Evolutionary conservation across 768 basidiomycete species (phyloP), one percentile per base, ranked within the genome.

Genomic region (Crassisporium funariophilum): DNA sequence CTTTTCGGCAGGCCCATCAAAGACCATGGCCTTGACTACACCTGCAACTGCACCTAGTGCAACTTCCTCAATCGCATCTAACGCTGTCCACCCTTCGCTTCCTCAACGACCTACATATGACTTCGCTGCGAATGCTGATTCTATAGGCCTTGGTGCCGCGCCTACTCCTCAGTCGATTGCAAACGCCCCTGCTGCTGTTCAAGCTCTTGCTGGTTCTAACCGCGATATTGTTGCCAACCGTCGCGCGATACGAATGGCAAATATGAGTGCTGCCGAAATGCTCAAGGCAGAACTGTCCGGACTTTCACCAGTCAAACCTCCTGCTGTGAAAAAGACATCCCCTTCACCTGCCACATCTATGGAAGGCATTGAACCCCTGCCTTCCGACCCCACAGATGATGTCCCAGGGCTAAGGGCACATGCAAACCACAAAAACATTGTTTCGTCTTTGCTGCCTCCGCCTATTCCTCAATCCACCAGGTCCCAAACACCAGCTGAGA

Each of bases 251-350:
- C 83, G 95, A 50, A 85, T 95, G 81, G 95, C 95, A 21, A 98
- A 98, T 63, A 82, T 98, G 83, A 91, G 84, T 72, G 95, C 95
- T 35, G 95, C 95, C 45, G 91, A 98, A 64, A 81, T 86, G 65
- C 76, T 98, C 58, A 95, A 91, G 70, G 93, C 91, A 41, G 91
- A 98, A 67, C 67, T 98, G 53, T 79, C 84, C 54, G 81, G 83
- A 16, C 63, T 75, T 50, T 63, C 74, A 47, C 74, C 73, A 50
- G 75, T 77, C 37, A 77, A 77, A 53, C 67, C 66, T 40, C 61
- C 63, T 47, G 56, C 67, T n/a, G n/a, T n/a, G n/a, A n/a, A n/a
- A n/a, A 66, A 72, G 25, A 65, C 71, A 35, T 68, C 72, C 43
- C 60, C 70, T 44, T 71, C 70, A 53, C 60, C 73, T 17, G 55